Evolutionary conservation across 352 stramenopile genomes (phyloP), one percentile per base, ranked within the genome.

Genomic region (Phytopythium helicoides): DNA sequence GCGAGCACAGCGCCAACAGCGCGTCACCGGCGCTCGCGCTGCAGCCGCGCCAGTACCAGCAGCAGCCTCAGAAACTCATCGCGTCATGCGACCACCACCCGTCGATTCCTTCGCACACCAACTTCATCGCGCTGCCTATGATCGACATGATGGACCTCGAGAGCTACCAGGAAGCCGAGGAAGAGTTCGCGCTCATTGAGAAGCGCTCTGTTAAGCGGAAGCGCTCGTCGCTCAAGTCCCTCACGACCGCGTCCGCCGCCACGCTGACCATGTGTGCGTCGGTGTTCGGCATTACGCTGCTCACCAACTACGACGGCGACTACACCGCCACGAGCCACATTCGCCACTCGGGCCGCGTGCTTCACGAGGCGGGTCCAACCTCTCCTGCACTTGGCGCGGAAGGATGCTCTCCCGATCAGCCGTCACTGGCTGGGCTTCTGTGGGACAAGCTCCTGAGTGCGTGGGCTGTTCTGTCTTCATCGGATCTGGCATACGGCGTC

Each of bases 211-310:
- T 44, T 58, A 73, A 56, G 66, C 46, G 46, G 10, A 87, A 70
- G 47, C 64, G 47, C 41, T 76, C 55, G 23, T 52, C 31, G n/a
- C 46, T 59, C 21, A 61, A 55, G 9, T 68, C 70, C 6, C 54
- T 68, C 19, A 70, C 71, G 22, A 81, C 67, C 6, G 64, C 75
- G 23, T 72, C 82, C 6, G 83, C 77, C 2, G 73, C 72, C 21
- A 88, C 73, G 52, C 69, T 91, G 47, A 76, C 76, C 2, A 52
- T 90, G 42, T 89, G 77, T 33, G 77, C 77, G 19, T 91, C 81
- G 1, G 69, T 91, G 54, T 91, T 93, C 64, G 76, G 80, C n/a
- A 73, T 91, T 52, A 89, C 80, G 19, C 53, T 91, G 52, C 68
- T 89, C 31, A 68, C 78, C 0, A 76, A 90, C 54, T 73, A 69